Conservation (phyloP, 2,329 filamentous ascomycete genomes). For the Geosmithia flava region DNA sequence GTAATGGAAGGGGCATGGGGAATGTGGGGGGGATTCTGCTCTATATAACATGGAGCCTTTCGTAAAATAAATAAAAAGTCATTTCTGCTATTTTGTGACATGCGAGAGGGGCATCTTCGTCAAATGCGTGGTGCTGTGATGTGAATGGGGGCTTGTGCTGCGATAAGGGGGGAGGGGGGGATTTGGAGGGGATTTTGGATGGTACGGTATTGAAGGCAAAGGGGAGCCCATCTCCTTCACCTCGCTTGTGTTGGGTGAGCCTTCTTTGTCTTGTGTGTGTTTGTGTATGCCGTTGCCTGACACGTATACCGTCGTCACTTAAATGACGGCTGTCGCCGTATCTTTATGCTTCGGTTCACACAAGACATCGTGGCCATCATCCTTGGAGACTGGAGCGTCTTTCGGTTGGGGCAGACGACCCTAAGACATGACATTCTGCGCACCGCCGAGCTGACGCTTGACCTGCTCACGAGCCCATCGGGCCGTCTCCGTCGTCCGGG, state of each 20-base stretch:
- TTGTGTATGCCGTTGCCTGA: too few relatives aligned
- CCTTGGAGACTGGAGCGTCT: background rate
- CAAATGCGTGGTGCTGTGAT: constrained; percentile 16
- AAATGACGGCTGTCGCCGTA: background rate
- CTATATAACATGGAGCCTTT: too few relatives aligned
- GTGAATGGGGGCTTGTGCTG: constrained; percentile 1
- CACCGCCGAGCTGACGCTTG: constrained; percentile 67
- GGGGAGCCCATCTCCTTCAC: too few relatives aligned
- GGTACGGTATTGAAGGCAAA: too few relatives aligned
- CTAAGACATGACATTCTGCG: constrained; percentile 37
- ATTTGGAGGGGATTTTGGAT: too few relatives aligned
- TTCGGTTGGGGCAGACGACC: constrained; percentile 13
- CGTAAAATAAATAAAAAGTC: too few relatives aligned
- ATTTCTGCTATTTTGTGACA: too few relatives aligned
- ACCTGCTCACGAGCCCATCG: constrained; percentile 97
- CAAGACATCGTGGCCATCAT: background rate
- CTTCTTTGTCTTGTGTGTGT: too few relatives aligned
- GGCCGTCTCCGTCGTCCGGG: constrained; percentile 83
- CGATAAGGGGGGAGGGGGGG: background rate
- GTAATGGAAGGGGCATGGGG: too few relatives aligned
- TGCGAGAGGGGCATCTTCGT: constrained; percentile 5
- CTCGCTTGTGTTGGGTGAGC: too few relatives aligned
- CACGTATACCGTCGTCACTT: background rate
- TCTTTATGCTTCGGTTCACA: background rate
- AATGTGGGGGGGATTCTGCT: too few relatives aligned